Conservation (phyloP, 331 rosid genomes). For the Spiraea crenata region DNA sequence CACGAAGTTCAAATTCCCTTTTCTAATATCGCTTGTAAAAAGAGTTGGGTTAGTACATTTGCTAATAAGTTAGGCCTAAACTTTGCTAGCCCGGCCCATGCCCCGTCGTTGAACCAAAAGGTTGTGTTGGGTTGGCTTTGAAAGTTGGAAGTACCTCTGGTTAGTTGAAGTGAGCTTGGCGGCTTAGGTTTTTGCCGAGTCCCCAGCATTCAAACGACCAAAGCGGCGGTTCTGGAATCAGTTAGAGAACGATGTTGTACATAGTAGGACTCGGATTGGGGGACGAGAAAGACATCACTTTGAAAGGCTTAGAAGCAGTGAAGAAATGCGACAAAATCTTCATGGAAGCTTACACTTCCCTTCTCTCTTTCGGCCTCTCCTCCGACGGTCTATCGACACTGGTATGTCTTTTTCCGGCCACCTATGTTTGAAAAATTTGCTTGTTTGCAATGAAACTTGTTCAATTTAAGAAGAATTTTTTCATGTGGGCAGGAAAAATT, state of each 20-base stretch:
- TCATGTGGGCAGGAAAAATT: constrained; percentile 50
- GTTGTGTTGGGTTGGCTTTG: too few species aligned
- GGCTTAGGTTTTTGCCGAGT: constrained; percentile 24
- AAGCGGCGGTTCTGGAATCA: too few species aligned
- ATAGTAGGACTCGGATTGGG: constrained; percentile 87
- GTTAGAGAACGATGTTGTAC: constrained; percentile 49
- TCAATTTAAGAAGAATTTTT: not conserved
- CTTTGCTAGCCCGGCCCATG: not conserved
- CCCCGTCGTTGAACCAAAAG: too few species aligned
- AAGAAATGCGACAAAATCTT: constrained; percentile 53
- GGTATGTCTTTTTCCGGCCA: constrained; percentile 24
- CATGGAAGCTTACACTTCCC: constrained; percentile 92
- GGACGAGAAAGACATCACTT: constrained; percentile 73
- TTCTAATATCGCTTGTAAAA: too few species aligned
- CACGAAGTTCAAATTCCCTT: too few species aligned
- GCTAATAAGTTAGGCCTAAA: not conserved
- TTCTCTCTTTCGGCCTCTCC: constrained; percentile 83
- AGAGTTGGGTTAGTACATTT: too few species aligned
- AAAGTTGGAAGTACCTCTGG: too few species aligned
- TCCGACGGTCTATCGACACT: constrained; percentile 67
- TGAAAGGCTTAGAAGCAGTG: constrained; percentile 85
- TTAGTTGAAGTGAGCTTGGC: not conserved
- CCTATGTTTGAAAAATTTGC: not conserved
- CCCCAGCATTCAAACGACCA: not conserved
- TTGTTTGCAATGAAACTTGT: not conserved